Base-by-base conservation (phyloP, 2,329 filamentous ascomycete species). In the Trichoderma aggressivum region DNA sequence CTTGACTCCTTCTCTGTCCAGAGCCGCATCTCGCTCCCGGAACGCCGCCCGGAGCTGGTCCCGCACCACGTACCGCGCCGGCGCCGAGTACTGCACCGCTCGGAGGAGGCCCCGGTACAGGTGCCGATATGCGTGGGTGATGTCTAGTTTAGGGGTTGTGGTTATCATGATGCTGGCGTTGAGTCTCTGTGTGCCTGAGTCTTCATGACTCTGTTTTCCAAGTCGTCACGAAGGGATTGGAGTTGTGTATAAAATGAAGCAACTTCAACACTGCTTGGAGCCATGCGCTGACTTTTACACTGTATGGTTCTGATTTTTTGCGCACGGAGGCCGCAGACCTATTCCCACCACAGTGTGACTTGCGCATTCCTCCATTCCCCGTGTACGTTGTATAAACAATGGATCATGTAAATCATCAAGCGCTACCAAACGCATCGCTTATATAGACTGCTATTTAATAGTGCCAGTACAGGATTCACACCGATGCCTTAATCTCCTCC, bases 1-100 rank as follows among this genome's bases (percentile, higher is more conserved):
- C 73, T 86, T 82, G 65, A 92, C 84, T 64, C 84, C 85, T 60
- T 83, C 80, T 7, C 80, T 72, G 67, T 92, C 83, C 74, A 86
- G 87, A n/a, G 61, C 70, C 59, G 81, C 81, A 24, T 77, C 77
- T 2, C 72, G 71, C 53, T 86, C 84, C 16, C 85, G 87, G 77
- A 93, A 93, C 11, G 87, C 88, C 7, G 77, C 76, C 58, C 90
- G 86, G 28, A 92, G 79, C 77, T 87, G 85, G 76, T 90, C 85
- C 71, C 88, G 87, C 18, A 88, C 84, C 5, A 87, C 82, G 79
- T 84, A 91, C 68, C 92, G 89, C 34, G 89, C 87, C 18, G 92
- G 92, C 73, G 87, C 86, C 16, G 92, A 88, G 82, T 89, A 92
- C 74, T 91, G 89, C 26, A 95, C 88, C 5, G 92, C 93, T 34